These are phyloP conservation scores for Dactylella cylindrospora DNA, from an alignment of 2,329 filamentous ascomycete species.

Conservation along the genomic window DNA sequence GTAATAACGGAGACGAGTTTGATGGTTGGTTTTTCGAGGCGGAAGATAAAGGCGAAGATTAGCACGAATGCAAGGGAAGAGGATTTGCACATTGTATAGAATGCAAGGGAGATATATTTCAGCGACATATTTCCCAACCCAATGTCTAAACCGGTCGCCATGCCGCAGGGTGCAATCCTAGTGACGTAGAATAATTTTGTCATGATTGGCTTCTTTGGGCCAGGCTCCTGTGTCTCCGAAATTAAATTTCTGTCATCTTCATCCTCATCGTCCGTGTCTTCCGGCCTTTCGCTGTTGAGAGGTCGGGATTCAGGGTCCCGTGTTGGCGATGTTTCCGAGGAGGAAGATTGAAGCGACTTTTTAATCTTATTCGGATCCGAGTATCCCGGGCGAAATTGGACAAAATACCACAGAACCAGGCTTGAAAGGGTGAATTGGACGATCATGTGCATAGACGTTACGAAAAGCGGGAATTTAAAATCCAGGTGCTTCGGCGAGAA, in stretches of 20 bases:
- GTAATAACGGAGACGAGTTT: constrained; percentile 83
- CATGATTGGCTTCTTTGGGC: constrained; percentile 61
- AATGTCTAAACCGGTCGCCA: constrained; percentile 91
- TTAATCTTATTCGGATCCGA: constrained; percentile 45
- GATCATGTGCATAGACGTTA: constrained; percentile 90
- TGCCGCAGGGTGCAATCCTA: constrained; percentile 85
- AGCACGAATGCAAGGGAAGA: constrained; percentile 93
- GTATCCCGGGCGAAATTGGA: constrained; percentile 70
- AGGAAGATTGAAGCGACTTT: constrained; percentile 54
- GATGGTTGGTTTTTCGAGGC: constrained; percentile 82
- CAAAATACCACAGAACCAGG: constrained; percentile 77
- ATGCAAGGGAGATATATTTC: constrained; percentile 93
- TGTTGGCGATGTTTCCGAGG: constrained; percentile 58
- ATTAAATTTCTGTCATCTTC: constrained; percentile 41
- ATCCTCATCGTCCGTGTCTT: constrained; percentile 43
- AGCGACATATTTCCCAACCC: constrained; percentile 93
- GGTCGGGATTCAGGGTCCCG: constrained; percentile 58
- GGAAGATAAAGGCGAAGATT: constrained; percentile 90
- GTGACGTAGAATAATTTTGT: constrained; percentile 88
- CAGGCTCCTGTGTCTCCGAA: constrained; percentile 46
- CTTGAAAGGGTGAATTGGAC: constrained; percentile 84
- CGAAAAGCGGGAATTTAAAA: constrained; percentile 93
- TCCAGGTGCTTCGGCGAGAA: constrained; percentile 81
- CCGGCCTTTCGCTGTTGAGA: constrained; percentile 10
- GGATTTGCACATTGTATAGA: constrained; percentile 95